Base-by-base conservation (phyloP, 1,284 basidiomycete genomes). In the Tilletia caries region DNA sequence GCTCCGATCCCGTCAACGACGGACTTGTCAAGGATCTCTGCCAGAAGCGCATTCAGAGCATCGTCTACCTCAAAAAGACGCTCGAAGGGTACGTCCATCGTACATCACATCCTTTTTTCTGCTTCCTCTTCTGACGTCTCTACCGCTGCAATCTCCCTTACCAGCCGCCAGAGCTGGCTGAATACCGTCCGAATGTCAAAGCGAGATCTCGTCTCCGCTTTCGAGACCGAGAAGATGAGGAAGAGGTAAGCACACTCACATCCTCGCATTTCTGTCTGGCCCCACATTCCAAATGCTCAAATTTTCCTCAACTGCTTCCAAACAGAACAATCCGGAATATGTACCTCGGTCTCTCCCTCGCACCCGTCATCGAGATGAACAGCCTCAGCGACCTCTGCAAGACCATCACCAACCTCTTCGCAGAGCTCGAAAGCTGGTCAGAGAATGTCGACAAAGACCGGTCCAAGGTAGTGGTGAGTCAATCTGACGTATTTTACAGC, bases 161-260 rank as follows among this genome's bases (percentile, higher is more conserved):
- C 12, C 48, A 50, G 48, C 10, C 29, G 58, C 8, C 67, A 68
- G 12, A 48, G 70, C 15, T 79, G 75, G 75, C 71, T 78, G 62
- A 67, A 72, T 25, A 74, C 73, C 23, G 48, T 78, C 41, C 68
- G 69, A 37, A 64, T 79, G 20, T 29, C 62, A 6, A 68, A 64
- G 0, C 1, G 48, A 44, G 76, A 77, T 20, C 70, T 78, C 13
- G 62, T 68, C 2, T 33, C 67, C 33, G 65, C 69, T 0, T 78
- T 75, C 64, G 74, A 76, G 50, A 70, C 72, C 29, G 72, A 76
- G 6, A 69, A 70, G 27, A 78, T 75, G 75, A 68, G 65, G 68
- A 78, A 71, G 65, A 66, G 77, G 43, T 60, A n/a, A n/a, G n/a
- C n/a, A n/a, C n/a, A n/a, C n/a, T n/a, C n/a, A n/a, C n/a, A n/a